These are phyloP conservation scores for Paraleonurus japonicus DNA, from an alignment of 257 asterid species.

Conservation along the genomic window DNA sequence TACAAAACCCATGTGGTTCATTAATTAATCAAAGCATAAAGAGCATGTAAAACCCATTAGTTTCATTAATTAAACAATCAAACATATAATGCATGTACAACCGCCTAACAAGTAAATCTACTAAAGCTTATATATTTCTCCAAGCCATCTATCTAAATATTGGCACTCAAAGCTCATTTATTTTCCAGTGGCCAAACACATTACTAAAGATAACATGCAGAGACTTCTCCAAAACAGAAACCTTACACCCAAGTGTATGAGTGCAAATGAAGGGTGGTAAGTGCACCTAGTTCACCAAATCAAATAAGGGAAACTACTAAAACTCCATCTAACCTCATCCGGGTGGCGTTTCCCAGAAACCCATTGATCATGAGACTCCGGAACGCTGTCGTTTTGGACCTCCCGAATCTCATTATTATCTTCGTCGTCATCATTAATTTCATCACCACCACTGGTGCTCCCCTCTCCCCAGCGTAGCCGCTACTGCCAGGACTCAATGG, in stretches of 20 bases:
- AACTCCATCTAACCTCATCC: conserved; percentile 58
- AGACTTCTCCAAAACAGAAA: conserved; percentile 1
- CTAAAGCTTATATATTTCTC: conserved; percentile 6
- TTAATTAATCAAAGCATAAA: not conserved
- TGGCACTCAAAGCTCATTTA: not conserved
- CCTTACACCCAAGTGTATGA: not conserved
- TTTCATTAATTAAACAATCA: conserved; percentile 1
- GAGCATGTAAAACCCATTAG: not conserved
- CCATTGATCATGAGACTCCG: conserved; percentile 49
- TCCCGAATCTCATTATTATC: conserved; percentile 41
- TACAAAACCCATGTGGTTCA: conserved; percentile 14
- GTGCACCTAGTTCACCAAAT: not conserved
- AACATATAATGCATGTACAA: not conserved
- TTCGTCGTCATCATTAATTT: conserved; percentile 54
- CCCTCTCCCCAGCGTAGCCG: conserved; percentile 93
- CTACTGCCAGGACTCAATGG: conserved; percentile 87
- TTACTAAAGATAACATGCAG: not conserved
- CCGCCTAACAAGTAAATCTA: not conserved
- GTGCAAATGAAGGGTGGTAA: not conserved
- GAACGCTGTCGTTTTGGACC: conserved; percentile 41
- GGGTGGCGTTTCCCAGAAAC: conserved; percentile 79
- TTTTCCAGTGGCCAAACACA: not conserved
- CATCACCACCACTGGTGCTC: conserved; percentile 73
- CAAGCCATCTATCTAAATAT: not conserved
- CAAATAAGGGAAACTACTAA: not conserved